Percentiles rank a stretch among this genome's conserved stretches.
Conservation (phyloP, 139 green algal genomes). For the Closterium sp. region DNA sequence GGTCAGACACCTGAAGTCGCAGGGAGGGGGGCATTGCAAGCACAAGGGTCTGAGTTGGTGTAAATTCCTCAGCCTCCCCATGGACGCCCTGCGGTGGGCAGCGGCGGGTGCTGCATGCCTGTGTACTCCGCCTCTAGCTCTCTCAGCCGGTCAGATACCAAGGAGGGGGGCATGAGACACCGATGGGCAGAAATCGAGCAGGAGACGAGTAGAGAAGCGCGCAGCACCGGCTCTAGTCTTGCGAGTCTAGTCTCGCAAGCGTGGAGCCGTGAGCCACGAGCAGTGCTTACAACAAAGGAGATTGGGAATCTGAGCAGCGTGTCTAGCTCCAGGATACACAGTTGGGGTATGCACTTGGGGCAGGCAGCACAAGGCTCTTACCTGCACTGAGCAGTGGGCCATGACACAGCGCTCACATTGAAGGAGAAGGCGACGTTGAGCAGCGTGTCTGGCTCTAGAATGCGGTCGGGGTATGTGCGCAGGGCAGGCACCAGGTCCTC, state of each 20-base stretch:
- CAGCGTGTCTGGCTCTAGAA: conserved; percentile 37
- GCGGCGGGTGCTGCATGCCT: background rate
- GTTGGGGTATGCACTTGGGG: no score
- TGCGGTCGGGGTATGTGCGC: conserved; percentile 19
- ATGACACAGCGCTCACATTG: conserved; percentile 37
- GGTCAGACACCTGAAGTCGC: background rate
- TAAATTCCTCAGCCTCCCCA: background rate
- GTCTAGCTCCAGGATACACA: background rate
- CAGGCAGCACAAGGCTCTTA: no score
- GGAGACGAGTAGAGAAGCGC: no score
- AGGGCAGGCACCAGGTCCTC: conserved; percentile 41
- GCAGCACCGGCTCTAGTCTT: no score
- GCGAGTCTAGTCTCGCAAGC: no score
- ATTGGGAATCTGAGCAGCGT: background rate
- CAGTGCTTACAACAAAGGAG: no score
- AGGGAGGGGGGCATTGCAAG: background rate
- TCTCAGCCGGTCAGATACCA: no score
- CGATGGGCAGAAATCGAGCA: background rate
- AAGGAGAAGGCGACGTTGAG: conserved; percentile 48
- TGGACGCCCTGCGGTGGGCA: background rate
- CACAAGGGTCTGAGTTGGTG: background rate
- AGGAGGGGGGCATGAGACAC: no score
- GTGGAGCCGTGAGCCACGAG: no score
- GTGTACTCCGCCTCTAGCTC: background rate
- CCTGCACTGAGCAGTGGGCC: no score